Evolutionary conservation across 257 asterid genomes (phyloP), one percentile per base, ranked within the genome.

Genomic region (Perilla frutescens): DNA sequence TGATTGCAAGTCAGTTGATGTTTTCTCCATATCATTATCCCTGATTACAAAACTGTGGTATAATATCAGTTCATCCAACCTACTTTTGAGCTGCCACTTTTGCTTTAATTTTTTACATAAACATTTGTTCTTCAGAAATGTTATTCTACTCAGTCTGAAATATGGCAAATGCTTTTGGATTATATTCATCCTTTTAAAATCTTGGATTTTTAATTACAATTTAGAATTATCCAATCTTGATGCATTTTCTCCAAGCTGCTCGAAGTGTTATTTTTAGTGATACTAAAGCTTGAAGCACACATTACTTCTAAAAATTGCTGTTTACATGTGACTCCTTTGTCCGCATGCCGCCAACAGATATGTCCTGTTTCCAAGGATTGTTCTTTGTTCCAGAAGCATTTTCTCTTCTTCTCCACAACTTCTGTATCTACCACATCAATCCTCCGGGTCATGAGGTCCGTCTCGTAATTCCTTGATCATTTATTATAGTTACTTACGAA

Each of bases 361-460:
- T 87, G 80, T 87, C 91, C 66, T 90, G 96, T 80, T 90, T 86
- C 83, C 87, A 87, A 68, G 93, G 96, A 58, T 75, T 90, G 57
- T 86, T 90, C 82, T 70, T 63, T 79, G 84, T 89, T 77, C 96
- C 87, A 64, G 93, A 90, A 53, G 89, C 93, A 67, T 85, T 82
- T 76, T 84, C 93, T 66, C 84, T 87, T 79, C 84, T 90, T 75
- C 84, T 90, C 71, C 93, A 90, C 83, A 90, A 90, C 84, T 90
- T 90, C 66, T 90, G 93, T 72, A 83, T 90, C 71, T 90, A 90
- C 76, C 93, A 90, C 79, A 80, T 90, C 75, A 83, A 82, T 57
- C 91, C 96, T 57, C 96, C 93, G 1, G 96, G 96, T 40, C 96
- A 87, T 59, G 93, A 90, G 96, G 96, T 90, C 66, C 9, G 89